Percentiles rank a stretch among this genome's conserved stretches.
Conservation (phyloP, 2,329 filamentous ascomycete genomes). For the Diaporthe citrichinensis region DNA sequence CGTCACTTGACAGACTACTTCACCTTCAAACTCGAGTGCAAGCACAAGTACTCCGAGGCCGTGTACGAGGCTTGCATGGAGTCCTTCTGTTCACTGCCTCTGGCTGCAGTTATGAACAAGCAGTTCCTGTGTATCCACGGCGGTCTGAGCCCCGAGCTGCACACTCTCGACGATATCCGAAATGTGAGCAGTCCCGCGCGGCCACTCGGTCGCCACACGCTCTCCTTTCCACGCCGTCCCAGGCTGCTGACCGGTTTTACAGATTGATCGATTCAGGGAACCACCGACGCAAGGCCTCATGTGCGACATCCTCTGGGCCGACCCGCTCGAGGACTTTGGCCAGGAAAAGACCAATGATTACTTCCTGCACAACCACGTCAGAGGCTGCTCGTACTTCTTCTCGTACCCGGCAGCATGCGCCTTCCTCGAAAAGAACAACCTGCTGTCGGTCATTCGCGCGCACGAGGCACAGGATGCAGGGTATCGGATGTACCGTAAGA, state of each 20-base stretch:
- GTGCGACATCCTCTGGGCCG: conserved; percentile 99
- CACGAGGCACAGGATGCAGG: conserved; percentile 99
- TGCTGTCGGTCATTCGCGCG: conserved; percentile 95
- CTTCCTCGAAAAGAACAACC: conserved; percentile 98
- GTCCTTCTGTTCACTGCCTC: conserved; percentile 92
- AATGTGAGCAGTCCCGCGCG: conserved; percentile 68
- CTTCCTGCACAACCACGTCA: conserved; percentile 98
- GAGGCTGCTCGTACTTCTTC: conserved; percentile 99
- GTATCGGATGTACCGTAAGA: conserved; percentile 99
- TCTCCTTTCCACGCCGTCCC: not conserved
- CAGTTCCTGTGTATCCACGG: conserved; percentile 99
- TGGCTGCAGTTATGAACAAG: conserved; percentile 99
- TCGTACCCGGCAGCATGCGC: conserved; percentile 97
- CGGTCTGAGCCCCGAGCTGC: conserved; percentile 93
- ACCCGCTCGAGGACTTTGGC: conserved; percentile 97
- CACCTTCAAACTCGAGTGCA: conserved; percentile 99
- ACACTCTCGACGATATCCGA: conserved; percentile 95
- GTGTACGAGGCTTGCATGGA: conserved; percentile 99
- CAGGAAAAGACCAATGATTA: conserved; percentile 99
- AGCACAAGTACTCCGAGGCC: conserved; percentile 98
- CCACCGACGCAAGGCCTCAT: conserved; percentile 97
- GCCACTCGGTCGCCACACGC: conserved; percentile 10
- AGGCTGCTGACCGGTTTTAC: conserved; percentile 42
- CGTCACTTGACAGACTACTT: conserved; percentile 99
- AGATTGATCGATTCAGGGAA: conserved; percentile 98